Conservation (phyloP, 1,139 yeast species). For the Debaryomyces subglobosus region DNA sequence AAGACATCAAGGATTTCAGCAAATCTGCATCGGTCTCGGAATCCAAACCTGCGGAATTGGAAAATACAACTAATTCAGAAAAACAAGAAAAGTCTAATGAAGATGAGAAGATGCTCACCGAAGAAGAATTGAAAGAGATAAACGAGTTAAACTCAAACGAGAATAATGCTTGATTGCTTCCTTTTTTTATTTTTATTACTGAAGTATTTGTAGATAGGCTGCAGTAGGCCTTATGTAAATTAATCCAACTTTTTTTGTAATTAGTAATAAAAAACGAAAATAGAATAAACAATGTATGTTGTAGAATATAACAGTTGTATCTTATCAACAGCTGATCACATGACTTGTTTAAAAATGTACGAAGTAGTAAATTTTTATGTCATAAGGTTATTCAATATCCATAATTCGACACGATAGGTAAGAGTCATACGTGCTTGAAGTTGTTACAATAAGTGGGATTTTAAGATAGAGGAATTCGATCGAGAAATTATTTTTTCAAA, state of each 20-base stretch:
- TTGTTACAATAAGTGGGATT: neutral
- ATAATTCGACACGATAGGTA: neutral
- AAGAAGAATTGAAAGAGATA: constrained; percentile 44
- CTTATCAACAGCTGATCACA: neutral
- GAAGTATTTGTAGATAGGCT: neutral
- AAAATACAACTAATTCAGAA: neutral
- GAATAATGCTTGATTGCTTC: constrained; percentile 8
- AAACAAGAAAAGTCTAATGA: constrained; percentile 5
- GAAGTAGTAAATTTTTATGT: neutral
- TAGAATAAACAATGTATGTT: neutral
- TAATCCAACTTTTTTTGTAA: neutral
- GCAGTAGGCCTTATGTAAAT: constrained; percentile 3
- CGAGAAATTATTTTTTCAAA: neutral
- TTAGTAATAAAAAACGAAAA: neutral
- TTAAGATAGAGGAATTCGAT: neutral
- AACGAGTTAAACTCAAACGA: constrained; percentile 31
- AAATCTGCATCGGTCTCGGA: neutral
- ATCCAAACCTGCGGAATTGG: constrained; percentile 8
- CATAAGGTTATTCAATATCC: neutral
- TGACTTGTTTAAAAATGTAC: neutral
- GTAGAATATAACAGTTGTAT: neutral
- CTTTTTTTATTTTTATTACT: neutral
- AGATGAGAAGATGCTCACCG: constrained; percentile 27
- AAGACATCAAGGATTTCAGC: constrained; percentile 23
- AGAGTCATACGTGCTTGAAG: neutral